Conservation (phyloP, 192 early-diverging fungal genomes). For the Chytriomyces sp. region DNA sequence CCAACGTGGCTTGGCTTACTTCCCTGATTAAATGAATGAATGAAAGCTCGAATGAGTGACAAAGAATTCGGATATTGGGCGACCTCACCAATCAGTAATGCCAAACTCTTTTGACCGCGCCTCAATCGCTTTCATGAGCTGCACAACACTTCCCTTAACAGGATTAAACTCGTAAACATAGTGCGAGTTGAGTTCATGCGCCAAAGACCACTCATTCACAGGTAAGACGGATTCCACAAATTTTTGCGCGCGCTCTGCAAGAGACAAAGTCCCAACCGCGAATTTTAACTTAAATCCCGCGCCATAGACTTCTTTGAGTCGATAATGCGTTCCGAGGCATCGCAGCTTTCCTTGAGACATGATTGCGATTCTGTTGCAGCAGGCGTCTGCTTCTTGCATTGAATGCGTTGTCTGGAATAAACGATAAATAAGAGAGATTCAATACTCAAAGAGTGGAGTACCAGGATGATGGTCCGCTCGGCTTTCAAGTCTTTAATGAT, state of each 20-base stretch:
- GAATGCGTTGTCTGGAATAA: conserved; percentile 65
- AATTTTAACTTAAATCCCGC: conserved; percentile 62
- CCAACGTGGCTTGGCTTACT: conserved; percentile 29
- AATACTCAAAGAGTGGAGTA: neutral
- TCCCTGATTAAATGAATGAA: conserved; percentile 11
- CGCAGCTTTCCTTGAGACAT: conserved; percentile 73
- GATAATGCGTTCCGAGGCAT: conserved; percentile 61
- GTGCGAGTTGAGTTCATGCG: conserved; percentile 56
- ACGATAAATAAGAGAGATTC: neutral
- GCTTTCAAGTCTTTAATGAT: conserved; percentile 61
- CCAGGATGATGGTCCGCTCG: conserved; percentile 65
- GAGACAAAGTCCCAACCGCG: conserved; percentile 42
- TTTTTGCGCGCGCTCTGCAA: conserved; percentile 35
- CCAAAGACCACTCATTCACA: conserved; percentile 33
- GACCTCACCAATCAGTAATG: conserved; percentile 29
- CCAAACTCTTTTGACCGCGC: neutral
- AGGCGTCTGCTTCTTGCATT: conserved; percentile 79
- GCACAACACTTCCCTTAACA: conserved; percentile 33
- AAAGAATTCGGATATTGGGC: neutral
- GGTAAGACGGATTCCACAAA: conserved; percentile 60
- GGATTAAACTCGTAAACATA: conserved; percentile 70
- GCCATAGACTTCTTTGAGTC: conserved; percentile 70
- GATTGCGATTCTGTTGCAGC: conserved; percentile 75
- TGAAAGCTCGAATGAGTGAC: neutral
- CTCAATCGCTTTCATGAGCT: conserved; percentile 42